Evolutionary conservation across 2,329 filamentous ascomycete species (phyloP).

Genomic region (Trichoderma polysporum): DNA sequence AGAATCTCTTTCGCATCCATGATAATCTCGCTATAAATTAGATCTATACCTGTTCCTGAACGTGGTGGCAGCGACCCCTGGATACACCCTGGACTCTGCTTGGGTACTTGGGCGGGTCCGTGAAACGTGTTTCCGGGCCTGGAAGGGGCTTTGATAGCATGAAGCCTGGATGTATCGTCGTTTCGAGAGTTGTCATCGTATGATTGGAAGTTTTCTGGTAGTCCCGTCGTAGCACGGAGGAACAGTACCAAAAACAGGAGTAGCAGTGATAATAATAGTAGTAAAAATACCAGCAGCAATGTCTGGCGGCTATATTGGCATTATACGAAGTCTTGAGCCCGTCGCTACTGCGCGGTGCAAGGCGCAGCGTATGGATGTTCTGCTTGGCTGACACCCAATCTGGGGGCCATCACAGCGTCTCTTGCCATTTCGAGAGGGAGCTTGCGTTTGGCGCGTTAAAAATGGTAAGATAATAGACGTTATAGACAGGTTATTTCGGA

Average conservation of each 20-base stretch:
- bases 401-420: not conserved
- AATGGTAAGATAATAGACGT: not conserved
- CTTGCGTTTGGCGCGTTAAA: not conserved
- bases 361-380: not conserved
- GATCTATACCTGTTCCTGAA: constrained; percentile 20
- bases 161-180: not conserved
- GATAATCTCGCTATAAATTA: constrained; percentile 18
- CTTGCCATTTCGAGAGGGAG: not conserved
- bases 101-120: not conserved
- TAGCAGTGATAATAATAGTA: not conserved
- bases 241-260: not conserved
- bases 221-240: not conserved
- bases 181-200: not conserved
- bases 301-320: not conserved
- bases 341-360: not conserved
- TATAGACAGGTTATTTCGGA: not conserved
- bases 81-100: not conserved
- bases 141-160: not conserved
- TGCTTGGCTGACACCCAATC: not conserved
- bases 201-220: not conserved
- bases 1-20: constrained; percentile 11
- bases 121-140: constrained; percentile 18
- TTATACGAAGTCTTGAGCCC: not conserved
- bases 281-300: not conserved
- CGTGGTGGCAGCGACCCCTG: not conserved